A percentile compares a stretch with the other conserved stretches of the same genome.
These are phyloP conservation scores for Neodidymelliopsis sp. DNA, from an alignment of 2,329 filamentous ascomycete genomes.

Conservation along the genomic window DNA sequence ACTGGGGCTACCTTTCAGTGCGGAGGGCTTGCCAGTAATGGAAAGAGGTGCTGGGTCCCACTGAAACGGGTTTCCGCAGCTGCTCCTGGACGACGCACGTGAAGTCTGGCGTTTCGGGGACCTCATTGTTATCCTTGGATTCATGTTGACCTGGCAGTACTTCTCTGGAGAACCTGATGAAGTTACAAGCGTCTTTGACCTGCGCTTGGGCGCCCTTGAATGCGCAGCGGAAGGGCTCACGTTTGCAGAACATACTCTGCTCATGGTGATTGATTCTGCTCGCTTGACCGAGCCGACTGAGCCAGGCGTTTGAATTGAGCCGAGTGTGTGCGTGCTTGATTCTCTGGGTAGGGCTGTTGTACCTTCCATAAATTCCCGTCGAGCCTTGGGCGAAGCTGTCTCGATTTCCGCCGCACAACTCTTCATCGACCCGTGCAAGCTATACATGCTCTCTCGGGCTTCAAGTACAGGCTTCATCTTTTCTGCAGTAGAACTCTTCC, in stretches of 20 bases:
- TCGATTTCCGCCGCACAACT: constrained; percentile 23
- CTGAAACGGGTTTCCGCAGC: constrained; percentile 56
- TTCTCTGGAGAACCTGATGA: constrained; percentile 50
- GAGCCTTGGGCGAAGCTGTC: constrained; percentile 7
- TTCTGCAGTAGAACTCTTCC: constrained; percentile 42
- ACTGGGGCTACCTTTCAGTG: constrained; percentile 55
- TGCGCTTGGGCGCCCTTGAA: constrained; percentile 46
- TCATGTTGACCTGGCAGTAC: constrained; percentile 39
- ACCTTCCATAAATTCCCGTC: constrained; percentile 4
- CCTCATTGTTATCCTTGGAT: constrained; percentile 38
- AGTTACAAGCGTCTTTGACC: constrained; percentile 46
- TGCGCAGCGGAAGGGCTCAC: constrained; percentile 31
- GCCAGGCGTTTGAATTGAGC: constrained; percentile 11
- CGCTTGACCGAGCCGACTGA: constrained; percentile 36
- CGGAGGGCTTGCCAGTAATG: constrained; percentile 49
- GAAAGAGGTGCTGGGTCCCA: constrained; percentile 52
- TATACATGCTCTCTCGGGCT: constrained; percentile 20
- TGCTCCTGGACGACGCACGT: constrained; percentile 52
- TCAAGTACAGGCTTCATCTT: constrained; percentile 42
- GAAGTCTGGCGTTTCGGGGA: constrained; percentile 50
- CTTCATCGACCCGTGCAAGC: constrained; percentile 25
- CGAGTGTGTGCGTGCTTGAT: constrained; percentile 29
- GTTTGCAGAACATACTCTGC: constrained; percentile 44
- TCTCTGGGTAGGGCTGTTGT: constrained; percentile 11
- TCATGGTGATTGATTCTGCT: constrained; percentile 46